phyloP scores from a whole-genome alignment of 1,284 basidiomycete species.

The Ceratobasidium sp. region DNA sequence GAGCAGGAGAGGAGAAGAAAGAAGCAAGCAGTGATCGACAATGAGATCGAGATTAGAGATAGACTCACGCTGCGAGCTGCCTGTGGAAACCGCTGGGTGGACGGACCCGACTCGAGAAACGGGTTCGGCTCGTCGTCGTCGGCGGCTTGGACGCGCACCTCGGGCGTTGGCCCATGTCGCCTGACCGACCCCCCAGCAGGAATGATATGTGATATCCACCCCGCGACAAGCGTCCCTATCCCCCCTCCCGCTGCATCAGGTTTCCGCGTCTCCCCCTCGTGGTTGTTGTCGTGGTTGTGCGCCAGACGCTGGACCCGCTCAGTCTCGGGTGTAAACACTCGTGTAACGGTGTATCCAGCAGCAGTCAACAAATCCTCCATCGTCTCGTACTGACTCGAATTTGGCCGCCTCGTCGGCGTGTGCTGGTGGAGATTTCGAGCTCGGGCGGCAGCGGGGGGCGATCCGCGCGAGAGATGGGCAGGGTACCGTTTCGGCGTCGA shows the following conservation, averaged over 20 bases:
- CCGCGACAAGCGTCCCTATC: slow-evolving; percentile 27
- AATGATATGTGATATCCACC: slow-evolving; percentile 18
- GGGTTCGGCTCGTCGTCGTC: slow-evolving; percentile 21
- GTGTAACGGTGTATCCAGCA: slow-evolving; percentile 89
- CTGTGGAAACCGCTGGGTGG: background rate
- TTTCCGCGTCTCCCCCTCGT: slow-evolving; percentile 53
- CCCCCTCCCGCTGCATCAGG: slow-evolving; percentile 50
- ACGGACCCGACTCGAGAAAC: background rate
- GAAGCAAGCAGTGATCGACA: slow-evolving; percentile 3
- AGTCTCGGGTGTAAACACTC: slow-evolving; percentile 84
- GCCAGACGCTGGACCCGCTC: slow-evolving; percentile 61
- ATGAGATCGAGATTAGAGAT: background rate
- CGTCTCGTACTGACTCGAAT: slow-evolving; percentile 79
- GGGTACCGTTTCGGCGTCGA: slow-evolving; percentile 16
- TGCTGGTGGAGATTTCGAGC: too few species aligned
- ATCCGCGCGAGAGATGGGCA: slow-evolving; percentile 21
- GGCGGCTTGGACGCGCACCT: background rate
- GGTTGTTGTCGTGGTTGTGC: slow-evolving; percentile 1
- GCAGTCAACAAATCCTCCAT: slow-evolving; percentile 84
- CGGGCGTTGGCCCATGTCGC: background rate
- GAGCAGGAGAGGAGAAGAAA: slow-evolving; percentile 9
- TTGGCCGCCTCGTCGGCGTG: too few species aligned
- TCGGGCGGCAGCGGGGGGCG: slow-evolving; percentile 66
- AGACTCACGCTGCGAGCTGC: slow-evolving; percentile 24
- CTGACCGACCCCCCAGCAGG: slow-evolving; percentile 11